Conservation (phyloP, 192 early-diverging fungal genomes). For the Spizellomyces punctatus region DNA sequence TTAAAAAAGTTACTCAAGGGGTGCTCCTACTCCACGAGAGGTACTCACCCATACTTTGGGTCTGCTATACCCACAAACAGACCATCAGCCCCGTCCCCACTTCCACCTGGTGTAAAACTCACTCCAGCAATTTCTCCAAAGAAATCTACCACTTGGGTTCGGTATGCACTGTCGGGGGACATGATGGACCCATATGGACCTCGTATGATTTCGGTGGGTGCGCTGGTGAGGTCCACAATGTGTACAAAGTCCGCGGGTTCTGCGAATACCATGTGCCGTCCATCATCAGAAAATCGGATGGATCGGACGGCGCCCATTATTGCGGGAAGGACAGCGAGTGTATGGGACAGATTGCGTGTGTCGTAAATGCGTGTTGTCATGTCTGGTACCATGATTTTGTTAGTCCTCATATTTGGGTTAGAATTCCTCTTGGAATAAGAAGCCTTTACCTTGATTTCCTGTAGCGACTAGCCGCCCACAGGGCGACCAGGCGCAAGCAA, state of each 20-base stretch:
- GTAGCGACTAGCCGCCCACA: conserved; percentile 59
- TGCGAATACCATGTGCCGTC: conserved; percentile 54
- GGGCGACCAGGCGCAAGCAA: conserved; percentile 69
- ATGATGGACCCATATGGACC: not conserved
- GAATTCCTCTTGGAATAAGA: not conserved
- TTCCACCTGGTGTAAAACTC: conserved; percentile 52
- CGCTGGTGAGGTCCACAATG: conserved; percentile 44
- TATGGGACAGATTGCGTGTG: conserved; percentile 53
- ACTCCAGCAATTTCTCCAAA: conserved; percentile 74
- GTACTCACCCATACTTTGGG: conserved; percentile 19
- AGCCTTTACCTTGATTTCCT: conserved; percentile 62
- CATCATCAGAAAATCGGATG: conserved; percentile 61
- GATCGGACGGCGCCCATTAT: conserved; percentile 62
- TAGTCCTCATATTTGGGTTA: not conserved
- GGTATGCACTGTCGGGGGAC: conserved; percentile 23
- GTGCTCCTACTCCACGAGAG: too few relatives aligned
- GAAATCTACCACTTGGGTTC: conserved; percentile 64
- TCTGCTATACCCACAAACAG: conserved; percentile 62
- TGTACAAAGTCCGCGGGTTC: conserved; percentile 75
- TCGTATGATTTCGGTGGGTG: not conserved
- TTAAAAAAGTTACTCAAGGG: too few relatives aligned
- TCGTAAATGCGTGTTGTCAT: conserved; percentile 64
- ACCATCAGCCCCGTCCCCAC: conserved; percentile 32
- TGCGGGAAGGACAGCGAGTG: conserved; percentile 53
- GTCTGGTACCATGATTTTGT: conserved; percentile 26